Conservation (phyloP, 495 filamentous ascomycete species). For the Venustampulla echinocandica region DNA sequence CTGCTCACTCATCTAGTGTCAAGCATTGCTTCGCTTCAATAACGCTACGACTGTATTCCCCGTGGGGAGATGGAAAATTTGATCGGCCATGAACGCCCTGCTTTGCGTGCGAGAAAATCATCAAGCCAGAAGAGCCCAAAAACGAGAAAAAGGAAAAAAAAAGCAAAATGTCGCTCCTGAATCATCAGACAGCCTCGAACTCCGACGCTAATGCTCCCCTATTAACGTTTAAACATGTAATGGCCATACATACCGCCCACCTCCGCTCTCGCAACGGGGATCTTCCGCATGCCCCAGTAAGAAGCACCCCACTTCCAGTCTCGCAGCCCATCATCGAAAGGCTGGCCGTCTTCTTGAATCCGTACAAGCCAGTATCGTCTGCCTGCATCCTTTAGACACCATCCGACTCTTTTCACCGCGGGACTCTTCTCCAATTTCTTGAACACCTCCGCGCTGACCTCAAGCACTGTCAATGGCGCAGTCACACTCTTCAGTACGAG, state of each 20-base stretch:
- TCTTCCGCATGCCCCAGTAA: conserved; percentile 82
- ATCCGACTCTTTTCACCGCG: conserved; percentile 40
- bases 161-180: too few relatives aligned
- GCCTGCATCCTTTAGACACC: conserved; percentile 62
- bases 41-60: too few relatives aligned
- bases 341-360: conserved; percentile 27
- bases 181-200: too few relatives aligned
- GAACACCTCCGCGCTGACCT: conserved; percentile 62
- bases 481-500: conserved; percentile 47
- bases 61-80: too few relatives aligned
- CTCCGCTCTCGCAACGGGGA: conserved; percentile 67
- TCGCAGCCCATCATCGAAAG: conserved; percentile 25
- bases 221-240: conserved; percentile 73
- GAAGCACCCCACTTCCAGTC: conserved; percentile 87
- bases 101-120: too few relatives aligned
- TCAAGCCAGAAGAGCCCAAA: too few relatives aligned
- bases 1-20: too few relatives aligned
- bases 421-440: conserved; percentile 24
- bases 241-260: conserved; percentile 81
- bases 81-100: too few relatives aligned
- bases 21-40: too few relatives aligned
- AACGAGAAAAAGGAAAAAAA: too few relatives aligned
- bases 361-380: conserved; percentile 61
- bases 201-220: too few relatives aligned
- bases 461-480: conserved; percentile 70